Conservation (phyloP, 2,329 filamentous ascomycete species). For the Paramyrothecium roridum region DNA sequence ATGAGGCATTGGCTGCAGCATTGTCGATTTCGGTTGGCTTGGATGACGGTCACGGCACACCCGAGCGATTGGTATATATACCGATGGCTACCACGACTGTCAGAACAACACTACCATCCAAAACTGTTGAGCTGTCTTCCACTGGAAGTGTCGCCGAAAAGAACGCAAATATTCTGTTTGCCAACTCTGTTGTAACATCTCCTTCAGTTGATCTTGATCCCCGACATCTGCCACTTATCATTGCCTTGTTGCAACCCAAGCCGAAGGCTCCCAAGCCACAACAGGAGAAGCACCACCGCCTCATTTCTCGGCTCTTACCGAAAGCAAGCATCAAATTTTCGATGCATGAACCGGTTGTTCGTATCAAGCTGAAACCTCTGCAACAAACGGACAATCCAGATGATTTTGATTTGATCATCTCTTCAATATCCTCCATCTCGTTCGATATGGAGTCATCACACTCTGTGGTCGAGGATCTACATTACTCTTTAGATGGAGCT, state of each 20-base stretch:
- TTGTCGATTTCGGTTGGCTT: constrained; percentile 90
- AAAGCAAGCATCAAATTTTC: constrained; percentile 95
- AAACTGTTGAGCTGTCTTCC: constrained; percentile 78
- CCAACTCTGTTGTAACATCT: constrained; percentile 93
- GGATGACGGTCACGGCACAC: constrained; percentile 82
- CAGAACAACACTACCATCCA: constrained; percentile 90
- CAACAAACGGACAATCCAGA: constrained; percentile 62
- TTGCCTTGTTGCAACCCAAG: constrained; percentile 68
- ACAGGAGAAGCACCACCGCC: constrained; percentile 54
- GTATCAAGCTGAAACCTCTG: constrained; percentile 82
- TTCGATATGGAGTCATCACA: constrained; percentile 96
- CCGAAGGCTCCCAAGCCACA: constrained; percentile 28
- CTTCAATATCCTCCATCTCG: constrained; percentile 89
- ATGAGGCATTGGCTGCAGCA: constrained; percentile 88
- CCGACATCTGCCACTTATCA: constrained; percentile 80
- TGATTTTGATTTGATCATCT: constrained; percentile 94
- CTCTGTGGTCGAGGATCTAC: constrained; percentile 74
- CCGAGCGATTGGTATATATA: constrained; percentile 85
- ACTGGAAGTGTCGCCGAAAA: constrained; percentile 73
- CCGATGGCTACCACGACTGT: constrained; percentile 97
- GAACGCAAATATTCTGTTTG: constrained; percentile 94
- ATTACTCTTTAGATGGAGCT: constrained; percentile 82
- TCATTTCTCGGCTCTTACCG: constrained; percentile 87
- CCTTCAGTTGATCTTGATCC: constrained; percentile 92
- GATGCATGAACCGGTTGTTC: constrained; percentile 90